phyloP scores from a whole-genome alignment of 73 alveolate genomes.

The Symbiodinium pilosum region DNA sequence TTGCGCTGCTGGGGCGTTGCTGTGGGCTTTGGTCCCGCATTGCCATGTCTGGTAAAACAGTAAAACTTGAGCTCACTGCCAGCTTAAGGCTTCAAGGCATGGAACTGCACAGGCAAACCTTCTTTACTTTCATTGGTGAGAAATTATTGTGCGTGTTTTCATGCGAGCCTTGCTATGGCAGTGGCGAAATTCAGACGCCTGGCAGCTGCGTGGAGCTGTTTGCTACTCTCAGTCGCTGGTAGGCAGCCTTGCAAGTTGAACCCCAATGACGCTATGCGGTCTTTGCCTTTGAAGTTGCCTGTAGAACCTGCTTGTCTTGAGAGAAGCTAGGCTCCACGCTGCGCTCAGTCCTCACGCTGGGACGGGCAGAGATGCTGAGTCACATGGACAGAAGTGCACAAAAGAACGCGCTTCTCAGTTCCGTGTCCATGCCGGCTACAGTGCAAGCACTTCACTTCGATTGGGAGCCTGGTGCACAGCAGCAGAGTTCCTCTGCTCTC shows the following conservation, averaged over 20 bases:
- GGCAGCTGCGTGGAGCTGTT: too few species aligned
- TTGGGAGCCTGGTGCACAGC: constrained; percentile 10
- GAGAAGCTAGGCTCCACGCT: neutral
- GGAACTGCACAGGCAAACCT: neutral
- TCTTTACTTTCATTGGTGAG: neutral
- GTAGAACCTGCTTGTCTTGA: neutral
- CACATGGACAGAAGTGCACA: neutral
- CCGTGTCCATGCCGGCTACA: neutral
- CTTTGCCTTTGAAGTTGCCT: neutral
- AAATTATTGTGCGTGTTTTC: neutral
- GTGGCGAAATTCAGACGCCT: neutral
- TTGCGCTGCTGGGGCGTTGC: neutral
- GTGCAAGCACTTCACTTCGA: neutral
- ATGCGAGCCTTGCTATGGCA: neutral
- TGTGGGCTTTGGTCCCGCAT: neutral
- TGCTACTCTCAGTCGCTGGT: too few species aligned
- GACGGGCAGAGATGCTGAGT: neutral
- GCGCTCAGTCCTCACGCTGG: neutral
- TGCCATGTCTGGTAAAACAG: neutral
- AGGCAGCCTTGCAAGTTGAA: too few species aligned
- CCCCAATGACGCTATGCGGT: too few species aligned
- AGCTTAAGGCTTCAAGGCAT: neutral
- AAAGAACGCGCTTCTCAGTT: neutral
- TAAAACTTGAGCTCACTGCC: neutral
- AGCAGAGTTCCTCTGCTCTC: neutral